phyloP scores from a whole-genome alignment of 23 red algal genomes.

The Gracilaria domingensis region DNA sequence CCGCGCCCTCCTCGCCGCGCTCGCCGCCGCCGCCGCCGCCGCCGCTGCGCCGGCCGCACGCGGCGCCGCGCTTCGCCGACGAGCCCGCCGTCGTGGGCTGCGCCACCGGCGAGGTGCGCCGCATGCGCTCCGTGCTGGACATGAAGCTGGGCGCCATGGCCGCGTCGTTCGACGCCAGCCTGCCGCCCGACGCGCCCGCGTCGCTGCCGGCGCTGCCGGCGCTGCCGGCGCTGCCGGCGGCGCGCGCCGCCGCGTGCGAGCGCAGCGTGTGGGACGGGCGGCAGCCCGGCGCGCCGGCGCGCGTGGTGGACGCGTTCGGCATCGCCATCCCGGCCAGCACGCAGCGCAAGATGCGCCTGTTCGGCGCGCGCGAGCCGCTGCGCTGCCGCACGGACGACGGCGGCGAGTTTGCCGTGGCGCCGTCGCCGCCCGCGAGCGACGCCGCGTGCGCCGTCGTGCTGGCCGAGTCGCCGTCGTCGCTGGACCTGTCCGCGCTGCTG shows the following conservation, averaged over 20 bases:
- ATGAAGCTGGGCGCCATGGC: constrained; percentile 60
- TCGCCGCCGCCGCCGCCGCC: neutral
- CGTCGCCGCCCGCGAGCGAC: neutral
- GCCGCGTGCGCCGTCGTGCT: constrained; percentile 32
- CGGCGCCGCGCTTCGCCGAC: neutral
- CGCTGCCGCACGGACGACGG: neutral
- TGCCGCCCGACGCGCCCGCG: neutral
- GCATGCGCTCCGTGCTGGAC: constrained; percentile 71
- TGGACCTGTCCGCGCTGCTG: constrained; percentile 60
- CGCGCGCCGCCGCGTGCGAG: neutral
- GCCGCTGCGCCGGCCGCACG: neutral
- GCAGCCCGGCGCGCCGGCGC: neutral
- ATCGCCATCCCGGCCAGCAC: constrained; percentile 16
- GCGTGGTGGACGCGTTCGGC: constrained; percentile 28
- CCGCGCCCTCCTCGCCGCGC: neutral
- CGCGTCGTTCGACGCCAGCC: neutral
- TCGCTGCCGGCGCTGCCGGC: neutral
- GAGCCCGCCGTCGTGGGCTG: constrained; percentile 33
- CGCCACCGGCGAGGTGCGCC: constrained; percentile 44
- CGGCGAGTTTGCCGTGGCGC: neutral
- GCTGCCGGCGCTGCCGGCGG: neutral
- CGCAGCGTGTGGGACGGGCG: constrained; percentile 4
- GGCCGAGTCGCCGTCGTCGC: constrained; percentile 33
- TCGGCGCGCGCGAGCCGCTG: neutral
- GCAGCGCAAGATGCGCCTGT: neutral